Evolutionary conservation across 2,329 filamentous ascomycete genomes (phyloP), one percentile per base, ranked within the genome.

Genomic region (Myrmaecium sp.): DNA sequence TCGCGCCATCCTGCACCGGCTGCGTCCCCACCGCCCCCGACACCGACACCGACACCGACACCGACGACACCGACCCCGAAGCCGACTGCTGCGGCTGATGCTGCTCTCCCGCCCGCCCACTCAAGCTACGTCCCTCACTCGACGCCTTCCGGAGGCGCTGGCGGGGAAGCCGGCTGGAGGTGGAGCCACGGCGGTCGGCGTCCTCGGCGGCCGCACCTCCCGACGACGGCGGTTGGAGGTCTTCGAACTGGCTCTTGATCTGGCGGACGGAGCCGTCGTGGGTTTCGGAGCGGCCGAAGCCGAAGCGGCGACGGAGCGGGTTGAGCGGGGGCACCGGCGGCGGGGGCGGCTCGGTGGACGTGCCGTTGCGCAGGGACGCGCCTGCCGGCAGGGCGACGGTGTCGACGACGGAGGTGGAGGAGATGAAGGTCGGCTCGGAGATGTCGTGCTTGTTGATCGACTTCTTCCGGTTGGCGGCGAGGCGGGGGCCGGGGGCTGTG

Each of bases 301-400:
- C 49, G 29, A 54, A 62, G 9, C 62, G 61, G 28, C 65, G 58
- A 22, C 69, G 57, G 31, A 63, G 61, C 1, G 68, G 66, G 39
- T 72, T 71, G 57, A 70, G 66, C 0, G 65, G 60, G 15, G 67
- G 66, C 5, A 72, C 46, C 2, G 67, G 64, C 7, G 66, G 64
- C 2, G 55, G 47, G 5, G 40, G 34, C 5, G 34, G 15, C 12
- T 46, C 42, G 7, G 41, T 38, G n/a, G 49, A 45, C 36, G 54
- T 56, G 25, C 63, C 64, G 30, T 66, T 69, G 45, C 51, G 60
- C 18, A 68, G 49, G 4, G 59, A 63, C 2, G 64, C 61, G 15
- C 63, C 63, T n/a, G 58, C 41, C 9, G 67, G 66, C 7, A 74
- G 54, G 18, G 62, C 64, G 18, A 72, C 55, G 0, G 64, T 63